Evolutionary conservation across 805 yeast species (phyloP), one percentile per base, ranked within the genome.

Genomic region (Candida ortonii): DNA sequence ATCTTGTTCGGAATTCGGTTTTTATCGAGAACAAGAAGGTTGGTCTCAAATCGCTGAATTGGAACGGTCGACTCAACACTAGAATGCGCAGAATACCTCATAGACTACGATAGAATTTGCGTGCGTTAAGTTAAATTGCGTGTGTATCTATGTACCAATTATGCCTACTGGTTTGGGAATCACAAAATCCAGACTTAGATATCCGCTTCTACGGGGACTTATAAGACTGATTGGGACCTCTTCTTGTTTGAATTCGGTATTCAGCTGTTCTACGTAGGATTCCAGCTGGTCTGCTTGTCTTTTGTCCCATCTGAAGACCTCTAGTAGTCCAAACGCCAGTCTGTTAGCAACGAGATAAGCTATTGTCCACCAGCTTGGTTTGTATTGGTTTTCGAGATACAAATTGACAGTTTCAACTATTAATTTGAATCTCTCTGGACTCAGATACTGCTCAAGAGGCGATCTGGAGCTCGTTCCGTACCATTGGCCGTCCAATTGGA

Each of bases 391-490:
- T 15, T 34, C 34, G 18, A 80, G 43, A 5, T 48, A 46, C 4
- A 23, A 26, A 48, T 84, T 84, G 9, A 84, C 56, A 0, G 40
- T 38, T 0, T 32, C 35, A 1, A 81, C 65, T 2, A 82, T 64
- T 2, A 46, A 50, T 1, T 25, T 30, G 34, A 73, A 70, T 44
- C 76, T 75, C 0, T 53, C 52, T 0, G 46, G 51, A 2, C 52
- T 41, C 3, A 77, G 25, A 31, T 65, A 62, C 3, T 44, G 23
- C 3, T 66, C 57, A 30, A 77, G 52, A 0, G 81, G 84, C 4
- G 83, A 70, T 1, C 60, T 51, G 0, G 86, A 79, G 1, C 72
- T 62, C 6, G 49, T 48, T 0, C 86, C 86, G 54, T 65, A 82
- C 22, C 58, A 43, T 25, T 70, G 68, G 3, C 61, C 69, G 16